Conservation (phyloP, 306 rosid species). For the Prunus mongolica region DNA sequence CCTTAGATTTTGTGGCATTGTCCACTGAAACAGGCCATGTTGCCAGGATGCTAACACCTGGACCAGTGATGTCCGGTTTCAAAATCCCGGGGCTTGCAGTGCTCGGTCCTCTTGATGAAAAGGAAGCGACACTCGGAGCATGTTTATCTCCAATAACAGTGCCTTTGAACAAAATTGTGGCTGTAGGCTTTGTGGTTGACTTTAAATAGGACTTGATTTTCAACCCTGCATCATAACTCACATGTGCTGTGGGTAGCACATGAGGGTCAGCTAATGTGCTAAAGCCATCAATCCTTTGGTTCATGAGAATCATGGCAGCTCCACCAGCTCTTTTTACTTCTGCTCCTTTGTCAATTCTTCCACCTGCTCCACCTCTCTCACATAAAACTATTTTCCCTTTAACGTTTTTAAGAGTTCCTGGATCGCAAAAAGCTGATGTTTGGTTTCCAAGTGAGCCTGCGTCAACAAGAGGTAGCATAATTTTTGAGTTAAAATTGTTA, state of each 20-base stretch:
- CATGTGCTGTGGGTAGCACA: slow-evolving; percentile 40
- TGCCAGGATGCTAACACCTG: slow-evolving; percentile 54
- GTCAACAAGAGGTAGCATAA: slow-evolving; percentile 39
- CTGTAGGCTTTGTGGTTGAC: neutral
- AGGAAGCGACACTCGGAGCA: slow-evolving; percentile 40
- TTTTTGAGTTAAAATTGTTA: neutral
- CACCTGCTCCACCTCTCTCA: slow-evolving; percentile 21
- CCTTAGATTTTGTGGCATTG: slow-evolving; percentile 5
- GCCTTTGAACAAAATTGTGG: slow-evolving; percentile 46
- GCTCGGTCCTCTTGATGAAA: slow-evolving; percentile 68
- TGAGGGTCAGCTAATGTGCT: slow-evolving; percentile 25
- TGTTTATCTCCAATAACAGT: slow-evolving; percentile 36
- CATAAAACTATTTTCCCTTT: slow-evolving; percentile 51
- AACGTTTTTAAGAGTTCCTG: slow-evolving; percentile 28
- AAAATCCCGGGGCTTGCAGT: slow-evolving; percentile 41
- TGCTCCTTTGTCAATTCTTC: slow-evolving; percentile 6
- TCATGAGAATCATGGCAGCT: slow-evolving; percentile 42
- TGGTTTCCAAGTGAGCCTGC: slow-evolving; percentile 25
- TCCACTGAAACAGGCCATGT: slow-evolving; percentile 45
- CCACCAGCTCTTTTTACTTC: slow-evolving; percentile 44
- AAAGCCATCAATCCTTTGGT: neutral
- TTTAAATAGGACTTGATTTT: slow-evolving; percentile 36
- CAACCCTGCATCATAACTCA: slow-evolving; percentile 34
- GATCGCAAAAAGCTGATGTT: slow-evolving; percentile 9
- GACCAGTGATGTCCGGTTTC: slow-evolving; percentile 62